A percentile compares a stretch with the other conserved stretches of the same genome.
These are phyloP conservation scores for Penicillium italicum DNA, from an alignment of 2,329 filamentous ascomycete species.

Conservation along the genomic window DNA sequence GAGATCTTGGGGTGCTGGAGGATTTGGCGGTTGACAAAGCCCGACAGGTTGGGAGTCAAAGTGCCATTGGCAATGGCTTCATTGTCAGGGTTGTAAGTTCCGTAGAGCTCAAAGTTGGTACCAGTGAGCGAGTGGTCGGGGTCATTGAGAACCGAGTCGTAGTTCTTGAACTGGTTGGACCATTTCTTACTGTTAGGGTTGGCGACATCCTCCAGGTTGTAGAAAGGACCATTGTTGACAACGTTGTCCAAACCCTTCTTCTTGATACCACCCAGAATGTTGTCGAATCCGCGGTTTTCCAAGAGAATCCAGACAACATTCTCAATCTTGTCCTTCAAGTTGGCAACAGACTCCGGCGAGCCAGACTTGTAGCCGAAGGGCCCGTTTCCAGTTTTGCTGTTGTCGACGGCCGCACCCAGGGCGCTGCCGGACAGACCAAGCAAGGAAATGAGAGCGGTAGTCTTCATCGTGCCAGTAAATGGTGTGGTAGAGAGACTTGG, in stretches of 20 bases:
- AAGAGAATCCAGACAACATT: slow-evolving; percentile 36
- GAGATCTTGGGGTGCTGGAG: slow-evolving; percentile 28
- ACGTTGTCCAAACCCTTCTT: slow-evolving; percentile 38
- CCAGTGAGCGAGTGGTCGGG: slow-evolving; percentile 41
- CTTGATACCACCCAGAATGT: slow-evolving; percentile 40
- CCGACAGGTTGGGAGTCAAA: slow-evolving; percentile 28
- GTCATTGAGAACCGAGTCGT: slow-evolving; percentile 40
- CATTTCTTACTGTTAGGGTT: slow-evolving; percentile 22
- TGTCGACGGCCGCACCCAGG: slow-evolving; percentile 15
- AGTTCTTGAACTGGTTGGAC: slow-evolving; percentile 34
- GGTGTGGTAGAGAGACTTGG: slow-evolving; percentile 1
- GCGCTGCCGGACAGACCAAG: slow-evolving; percentile 19
- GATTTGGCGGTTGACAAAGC: slow-evolving; percentile 41
- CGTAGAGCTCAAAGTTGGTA: slow-evolving; percentile 43
- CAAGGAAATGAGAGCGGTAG: slow-evolving; percentile 19
- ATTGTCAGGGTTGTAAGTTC: slow-evolving; percentile 38
- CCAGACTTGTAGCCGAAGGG: slow-evolving; percentile 28
- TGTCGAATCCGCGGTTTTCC: slow-evolving; percentile 38
- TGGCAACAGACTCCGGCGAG: slow-evolving; percentile 30
- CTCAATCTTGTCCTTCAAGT: slow-evolving; percentile 35
- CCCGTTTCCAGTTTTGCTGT: neutral
- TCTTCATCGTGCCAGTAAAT: slow-evolving; percentile 16
- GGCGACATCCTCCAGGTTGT: slow-evolving; percentile 35
- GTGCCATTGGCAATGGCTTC: slow-evolving; percentile 31
- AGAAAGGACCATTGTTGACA: slow-evolving; percentile 40